Evolutionary conservation across 805 yeast species (phyloP), one percentile per base, ranked within the genome.

Genomic region (Wickerhamomyces sydowiorum): DNA sequence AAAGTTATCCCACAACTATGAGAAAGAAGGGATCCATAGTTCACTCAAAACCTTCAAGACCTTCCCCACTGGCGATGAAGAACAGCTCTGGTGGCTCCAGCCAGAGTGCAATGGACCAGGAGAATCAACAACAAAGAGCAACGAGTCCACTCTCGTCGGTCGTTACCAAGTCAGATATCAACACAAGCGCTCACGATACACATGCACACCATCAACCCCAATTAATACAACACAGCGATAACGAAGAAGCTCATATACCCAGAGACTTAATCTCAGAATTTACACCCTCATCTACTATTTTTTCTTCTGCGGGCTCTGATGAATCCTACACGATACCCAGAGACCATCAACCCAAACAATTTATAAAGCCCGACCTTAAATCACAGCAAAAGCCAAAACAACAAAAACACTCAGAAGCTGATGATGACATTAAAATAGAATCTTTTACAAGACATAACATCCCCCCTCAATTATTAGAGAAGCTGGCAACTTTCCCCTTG

Each of bases 401-500:
- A 7, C 34, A 37, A 22, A 19, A 15, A n/a, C 22, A 23, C 15
- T 24, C 10, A 19, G 19, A 29, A 15, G 19, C 5, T 14, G 39
- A 33, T 1, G 27, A 30, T 12, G 39, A 39, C 4, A 7, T 28
- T 8, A 20, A 38, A 5, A 15, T 22, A 2, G 36, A 38, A 17
- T n/a, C 35, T 8, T 21, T 27, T 34, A 18, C 37, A 37, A 21
- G 45, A 46, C 40, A 43, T 20, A 41, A 22, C 12, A 48, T 74
- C 10, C 88, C 87, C 0, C 72, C 76, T 3, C 78, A 72, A 41
- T 65, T 82, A n/a, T 56, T 79, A 48, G 71, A 69, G 39, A 64
- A 73, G 29, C 64, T 82, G 31, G 66, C 73, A 38, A 70, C 72
- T n/a, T 80, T 83, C 57, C 76, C 88, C 0, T 66, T 84, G 24